Conservation (phyloP, 2,329 filamentous ascomycete species). For the Paecilomyces niveus region DNA sequence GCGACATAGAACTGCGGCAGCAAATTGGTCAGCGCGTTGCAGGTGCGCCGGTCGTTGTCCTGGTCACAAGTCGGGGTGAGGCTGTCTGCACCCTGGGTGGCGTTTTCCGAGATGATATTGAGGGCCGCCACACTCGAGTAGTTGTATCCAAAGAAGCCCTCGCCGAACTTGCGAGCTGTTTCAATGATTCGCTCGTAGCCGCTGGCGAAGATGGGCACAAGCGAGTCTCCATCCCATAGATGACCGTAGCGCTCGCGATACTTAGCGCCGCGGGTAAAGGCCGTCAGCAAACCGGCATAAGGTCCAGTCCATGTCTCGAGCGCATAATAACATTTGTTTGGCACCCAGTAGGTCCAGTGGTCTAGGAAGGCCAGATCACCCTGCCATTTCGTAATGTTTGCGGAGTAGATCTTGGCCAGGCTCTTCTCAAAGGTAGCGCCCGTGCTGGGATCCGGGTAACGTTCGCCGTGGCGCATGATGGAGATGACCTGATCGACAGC, state of each 20-base stretch:
- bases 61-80: constrained; percentile 12
- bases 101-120: constrained; percentile 15
- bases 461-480: constrained; percentile 17
- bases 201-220: constrained; percentile 12
- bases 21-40: constrained; percentile 4
- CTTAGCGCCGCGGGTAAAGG: constrained; percentile 11
- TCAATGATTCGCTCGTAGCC: constrained; percentile 14
- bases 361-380: constrained; percentile 13
- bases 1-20: constrained; percentile 12
- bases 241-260: constrained; percentile 14
- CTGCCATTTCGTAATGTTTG: constrained; percentile 4
- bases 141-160: constrained; percentile 16
- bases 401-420: constrained; percentile 11
- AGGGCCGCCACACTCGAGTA: constrained; percentile 15
- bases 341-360: constrained; percentile 16
- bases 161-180: constrained; percentile 15
- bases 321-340: constrained; percentile 10
- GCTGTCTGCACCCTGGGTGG: constrained; percentile 14
- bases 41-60: constrained; percentile 7
- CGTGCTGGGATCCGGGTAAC: constrained; percentile 10
- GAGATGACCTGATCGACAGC: constrained; percentile 16
- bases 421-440: constrained; percentile 6
- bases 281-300: constrained; percentile 11
- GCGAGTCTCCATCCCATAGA: constrained; percentile 8
- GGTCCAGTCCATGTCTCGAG: constrained; percentile 13